Evolutionary conservation across 352 stramenopile genomes (phyloP), one percentile per base, ranked within the genome.

Genomic region (Hyphochytrium catenoides): DNA sequence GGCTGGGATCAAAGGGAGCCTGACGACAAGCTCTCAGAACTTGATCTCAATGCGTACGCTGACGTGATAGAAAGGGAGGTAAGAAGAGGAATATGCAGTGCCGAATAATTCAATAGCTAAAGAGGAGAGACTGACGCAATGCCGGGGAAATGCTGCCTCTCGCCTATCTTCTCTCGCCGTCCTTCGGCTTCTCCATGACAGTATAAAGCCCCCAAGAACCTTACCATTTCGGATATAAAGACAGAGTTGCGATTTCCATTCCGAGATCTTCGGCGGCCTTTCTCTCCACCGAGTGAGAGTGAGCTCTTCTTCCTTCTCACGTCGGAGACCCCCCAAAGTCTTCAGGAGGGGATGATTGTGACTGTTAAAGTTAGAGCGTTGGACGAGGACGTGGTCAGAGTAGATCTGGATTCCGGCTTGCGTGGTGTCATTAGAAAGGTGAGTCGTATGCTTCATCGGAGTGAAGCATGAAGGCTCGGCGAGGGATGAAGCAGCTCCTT

Each of bases 211-310:
- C 71, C 68, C 0, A 86, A 86, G 43, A 36, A 83, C 15, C 42
- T 77, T 9, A 86, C 71, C 8, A 54, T 86, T 8, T 68, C 83
- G 41, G 78, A 74, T 39, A 86, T 86, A 28, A 86, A 86, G 48
- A 60, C 67, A 18, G 71, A 86, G 46, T 43, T 86, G 25, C 71
- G 71, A 26, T 86, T 83, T 43, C 71, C 71, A 17, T 86, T 83
- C 51, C 82, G 83, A 36, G 71, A 86, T 47, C 78, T 77, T 41
- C 59, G 71, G 38, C 56, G 61, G 31, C 73, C 75, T 41, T 86
- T 83, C 29, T 59, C 79, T 36, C 62, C 74, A 6, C 68, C 71
- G 11, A 67, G 68, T 36, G 62, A 82, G 36, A 61, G 79, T 41
- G 71, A 86, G 14, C 46, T 86, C 0, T 86, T 86, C 37, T 74